Evolutionary conservation across 345 rosid genomes (phyloP), one percentile per base, ranked within the genome.

Genomic region (Eucalyptus grandis): DNA sequence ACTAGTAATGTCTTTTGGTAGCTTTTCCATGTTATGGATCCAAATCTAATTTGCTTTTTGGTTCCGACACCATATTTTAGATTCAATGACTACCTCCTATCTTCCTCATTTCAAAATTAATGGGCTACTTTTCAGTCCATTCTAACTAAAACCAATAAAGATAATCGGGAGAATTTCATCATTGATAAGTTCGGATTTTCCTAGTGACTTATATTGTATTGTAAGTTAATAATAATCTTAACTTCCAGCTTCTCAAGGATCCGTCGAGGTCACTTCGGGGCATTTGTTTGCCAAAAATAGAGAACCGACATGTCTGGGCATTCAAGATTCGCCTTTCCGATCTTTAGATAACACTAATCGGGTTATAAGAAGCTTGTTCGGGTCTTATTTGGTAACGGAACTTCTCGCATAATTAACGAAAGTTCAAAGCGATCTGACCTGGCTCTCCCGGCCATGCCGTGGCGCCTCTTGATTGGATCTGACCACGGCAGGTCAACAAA

Each of bases 361-460:
- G 72, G 34, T 4, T 2, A 62, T 60, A 11, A 60, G 2, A 62
- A 62, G 34, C 9, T 30, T 30, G 34, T 62, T 62, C 19, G 34
- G 72, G 34, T 14, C 72, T 30, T 11, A 7, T 62, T 30, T 4
- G 69, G 34, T 62, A 5, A 10, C 30, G n/a, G n/a, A 58, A 26
- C 65, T 34, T 4, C 67, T 10, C 30, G 14, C 49, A 7, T 3
- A 21, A 49, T 5, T 24, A n/a, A 10, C 30, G 80, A 22, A 53
- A 60, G 34, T 4, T 27, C 85, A 9, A 65, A 47, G 85, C 53
- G 4, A 3, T 82, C 87, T 89, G 93, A 93, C 90, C 89, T 92
- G 91, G 77, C 67, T 5, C 46, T 81, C 62, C 50, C 89, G 88
- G 92, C 91, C 44, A 86, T 77, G 90, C 91, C 95, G 90, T 94